phyloP scores from a whole-genome alignment of 2,329 filamentous ascomycete species.

The Diaporthe australafricana region DNA sequence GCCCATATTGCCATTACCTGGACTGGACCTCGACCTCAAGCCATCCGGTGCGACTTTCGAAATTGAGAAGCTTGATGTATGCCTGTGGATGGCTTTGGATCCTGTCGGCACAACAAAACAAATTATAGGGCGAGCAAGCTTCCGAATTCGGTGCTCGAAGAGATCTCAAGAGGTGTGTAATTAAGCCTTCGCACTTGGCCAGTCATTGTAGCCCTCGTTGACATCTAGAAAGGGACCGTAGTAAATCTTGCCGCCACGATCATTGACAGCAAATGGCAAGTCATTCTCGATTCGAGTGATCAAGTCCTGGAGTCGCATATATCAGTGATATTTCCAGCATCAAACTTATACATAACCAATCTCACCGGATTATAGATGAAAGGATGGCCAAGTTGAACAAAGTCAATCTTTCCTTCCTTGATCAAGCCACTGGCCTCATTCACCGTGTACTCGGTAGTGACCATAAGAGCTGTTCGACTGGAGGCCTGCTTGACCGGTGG shows the following conservation, averaged over 20 bases:
- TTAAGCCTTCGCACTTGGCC: not conserved
- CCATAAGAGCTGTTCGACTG: constrained; percentile 21
- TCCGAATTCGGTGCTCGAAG: not conserved
- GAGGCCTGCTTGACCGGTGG: constrained; percentile 17
- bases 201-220: not conserved
- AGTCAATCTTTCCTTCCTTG: constrained; percentile 14
- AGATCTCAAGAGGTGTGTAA: not conserved
- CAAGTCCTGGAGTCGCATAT: not conserved
- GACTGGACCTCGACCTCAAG: too few species aligned
- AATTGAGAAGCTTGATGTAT: too few species aligned
- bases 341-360: too few species aligned
- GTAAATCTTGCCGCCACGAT: not conserved
- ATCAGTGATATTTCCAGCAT: not conserved
- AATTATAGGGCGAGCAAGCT: not conserved
- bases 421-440: constrained; percentile 28
- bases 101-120: too few species aligned
- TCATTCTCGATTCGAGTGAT: not conserved
- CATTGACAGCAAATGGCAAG: not conserved
- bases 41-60: too few species aligned
- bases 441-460: constrained; percentile 28
- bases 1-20: too few species aligned
- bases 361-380: constrained; percentile 34
- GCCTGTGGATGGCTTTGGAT: too few species aligned
- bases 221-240: not conserved
- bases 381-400: constrained; percentile 26